Evolutionary conservation across 441 rosid species (phyloP), one percentile per base, ranked within the genome.

Genomic region (Pelargonium cotyledonis): DNA sequence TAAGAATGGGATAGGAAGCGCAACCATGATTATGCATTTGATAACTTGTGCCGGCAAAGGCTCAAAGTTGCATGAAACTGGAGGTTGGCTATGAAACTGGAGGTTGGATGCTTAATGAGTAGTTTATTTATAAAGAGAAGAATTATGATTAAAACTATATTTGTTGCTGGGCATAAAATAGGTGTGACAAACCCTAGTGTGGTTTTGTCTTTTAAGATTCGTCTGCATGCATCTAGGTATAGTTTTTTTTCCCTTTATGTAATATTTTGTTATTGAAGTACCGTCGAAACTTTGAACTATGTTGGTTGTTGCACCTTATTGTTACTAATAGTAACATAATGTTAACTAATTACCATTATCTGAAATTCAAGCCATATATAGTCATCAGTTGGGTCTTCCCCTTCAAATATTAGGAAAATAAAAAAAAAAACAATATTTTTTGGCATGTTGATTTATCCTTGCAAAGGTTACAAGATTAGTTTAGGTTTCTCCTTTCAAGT

Each of bases 401-500:
- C 19, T 12, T 51, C 58, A 51, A 14, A 12, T 4, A n/a, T 51
- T 51, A 51, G 19, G 58, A 51, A n/a, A 14, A 5, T 5, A 51
- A 21, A 14, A 5, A n/a, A 51, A 21, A 21, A 21, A 0, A 16
- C n/a, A 19, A 14, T 51, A 19, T 51, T 51, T 14, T n/a, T 19
- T 2, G 4, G 58, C 16, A 51, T 51, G 19, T 15, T 51, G 16
- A 12, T 51, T 51, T 9, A 15, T 53, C 60, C 2, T 67, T 47
- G n/a, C 47, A 67, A 11, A 0, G 23, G 23, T 11, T 43, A 41
- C 53, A 23, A 53, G 47, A 35, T 38, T 65, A 18, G 65, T 64
- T 15, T 46, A 66, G 73, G 60, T 75, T 65, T 69, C 67, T 43
- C 73, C 69, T n/a, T 73, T 70, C 51, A 51, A 70, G 53, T 66